A percentile compares a stretch with the other conserved stretches of the same genome.
These are phyloP conservation scores for Cardamine resedifolia DNA, from an alignment of 345 rosid species.

Conservation along the genomic window DNA sequence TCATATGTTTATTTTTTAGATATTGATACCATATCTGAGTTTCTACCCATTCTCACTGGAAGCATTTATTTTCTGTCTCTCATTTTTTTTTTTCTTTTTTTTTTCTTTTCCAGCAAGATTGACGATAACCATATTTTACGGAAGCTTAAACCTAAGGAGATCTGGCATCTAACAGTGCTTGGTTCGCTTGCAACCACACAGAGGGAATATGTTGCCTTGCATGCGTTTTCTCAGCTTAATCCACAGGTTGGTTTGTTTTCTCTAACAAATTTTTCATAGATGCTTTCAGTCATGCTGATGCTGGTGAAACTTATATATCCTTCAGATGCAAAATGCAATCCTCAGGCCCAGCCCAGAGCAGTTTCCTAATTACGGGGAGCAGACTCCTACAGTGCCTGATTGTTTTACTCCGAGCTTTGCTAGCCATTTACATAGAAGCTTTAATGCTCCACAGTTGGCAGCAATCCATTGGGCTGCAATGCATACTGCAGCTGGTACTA, in stretches of 20 bases:
- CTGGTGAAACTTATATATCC: conserved; percentile 25
- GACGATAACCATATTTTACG: conserved; percentile 83
- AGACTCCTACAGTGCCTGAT: conserved; percentile 88
- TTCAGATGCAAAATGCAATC: conserved; percentile 94
- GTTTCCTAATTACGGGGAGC: conserved; percentile 91
- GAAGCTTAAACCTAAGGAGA: conserved; percentile 80
- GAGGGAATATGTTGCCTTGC: conserved; percentile 97
- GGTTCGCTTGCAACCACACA: conserved; percentile 99
- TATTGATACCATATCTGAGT: conserved; percentile 5
- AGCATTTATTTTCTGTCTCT: background rate
- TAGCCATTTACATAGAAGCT: conserved; percentile 74
- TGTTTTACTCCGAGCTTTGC: conserved; percentile 88
- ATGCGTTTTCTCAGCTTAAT: conserved; percentile 96
- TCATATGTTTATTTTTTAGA: conserved; percentile 3
- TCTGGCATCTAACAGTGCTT: conserved; percentile 90
- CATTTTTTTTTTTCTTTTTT: background rate
- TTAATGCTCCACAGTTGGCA: conserved; percentile 88
- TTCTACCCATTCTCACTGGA: conserved; percentile 14
- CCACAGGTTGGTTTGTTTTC: conserved; percentile 60
- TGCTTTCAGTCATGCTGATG: conserved; percentile 24
- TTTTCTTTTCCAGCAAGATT: conserved; percentile 55
- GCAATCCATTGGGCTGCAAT: conserved; percentile 99
- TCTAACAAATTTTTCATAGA: conserved; percentile 8
- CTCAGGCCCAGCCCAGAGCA: conserved; percentile 89
- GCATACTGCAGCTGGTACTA: conserved; percentile 99